Conservation (phyloP, 192 early-diverging fungal genomes). For the Podochytrium sp. region DNA sequence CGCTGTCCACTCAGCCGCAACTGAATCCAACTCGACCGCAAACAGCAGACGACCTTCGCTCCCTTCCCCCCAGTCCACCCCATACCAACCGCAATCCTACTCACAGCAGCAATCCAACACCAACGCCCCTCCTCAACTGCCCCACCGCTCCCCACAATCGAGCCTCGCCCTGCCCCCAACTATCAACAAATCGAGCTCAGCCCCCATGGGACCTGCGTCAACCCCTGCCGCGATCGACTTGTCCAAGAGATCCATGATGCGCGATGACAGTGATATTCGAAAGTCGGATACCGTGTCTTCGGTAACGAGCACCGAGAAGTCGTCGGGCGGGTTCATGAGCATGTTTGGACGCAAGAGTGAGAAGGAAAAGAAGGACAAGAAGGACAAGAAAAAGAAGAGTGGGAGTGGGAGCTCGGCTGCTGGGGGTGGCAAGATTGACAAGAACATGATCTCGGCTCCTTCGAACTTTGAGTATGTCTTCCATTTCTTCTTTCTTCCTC, state of each 20-base stretch:
- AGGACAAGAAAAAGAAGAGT: constrained; percentile 35
- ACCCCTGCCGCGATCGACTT: neutral
- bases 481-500: no score
- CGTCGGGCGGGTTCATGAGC: constrained; percentile 24
- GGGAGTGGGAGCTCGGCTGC: constrained; percentile 5
- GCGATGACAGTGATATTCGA: constrained; percentile 17
- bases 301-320: constrained; percentile 18
- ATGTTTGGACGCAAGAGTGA: constrained; percentile 21
- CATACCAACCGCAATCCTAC: neutral
- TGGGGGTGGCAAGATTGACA: constrained; percentile 40
- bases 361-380: constrained; percentile 29
- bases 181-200: constrained; percentile 11
- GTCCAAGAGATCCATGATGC: neutral
- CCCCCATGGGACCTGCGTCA: constrained; percentile 12
- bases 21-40: neutral
- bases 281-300: neutral
- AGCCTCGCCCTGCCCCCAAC: constrained; percentile 4
- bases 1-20: neutral
- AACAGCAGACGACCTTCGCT: neutral
- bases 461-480: constrained; percentile 49
- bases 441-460: constrained; percentile 53
- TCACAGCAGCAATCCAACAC: neutral
- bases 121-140: neutral
- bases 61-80: neutral
- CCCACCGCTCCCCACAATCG: neutral